Conservation (phyloP, 2,329 filamentous ascomycete species). For the Colletotrichum gigasporum region DNA sequence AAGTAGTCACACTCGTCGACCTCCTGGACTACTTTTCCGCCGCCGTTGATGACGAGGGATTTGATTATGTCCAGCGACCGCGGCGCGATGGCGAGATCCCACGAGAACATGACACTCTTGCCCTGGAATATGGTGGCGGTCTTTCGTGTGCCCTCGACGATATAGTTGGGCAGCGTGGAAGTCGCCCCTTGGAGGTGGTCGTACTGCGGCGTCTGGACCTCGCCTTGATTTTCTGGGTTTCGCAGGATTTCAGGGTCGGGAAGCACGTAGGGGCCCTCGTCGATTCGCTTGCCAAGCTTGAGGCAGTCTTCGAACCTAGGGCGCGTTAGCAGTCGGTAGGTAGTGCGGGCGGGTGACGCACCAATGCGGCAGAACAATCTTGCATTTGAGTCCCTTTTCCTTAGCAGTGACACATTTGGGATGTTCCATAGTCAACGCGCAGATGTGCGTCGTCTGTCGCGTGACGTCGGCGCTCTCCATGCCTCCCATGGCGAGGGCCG, state of each 20-base stretch:
- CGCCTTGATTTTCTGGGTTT: conserved; percentile 63
- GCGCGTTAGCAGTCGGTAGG: conserved; percentile 32
- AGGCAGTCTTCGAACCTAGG: conserved; percentile 94
- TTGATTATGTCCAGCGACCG: conserved; percentile 74
- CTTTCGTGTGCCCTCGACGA: conserved; percentile 53
- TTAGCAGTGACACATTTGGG: conserved; percentile 73
- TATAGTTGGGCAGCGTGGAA: conserved; percentile 54
- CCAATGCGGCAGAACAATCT: conserved; percentile 95
- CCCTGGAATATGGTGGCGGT: conserved; percentile 79
- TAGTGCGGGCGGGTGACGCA: conserved; percentile 42
- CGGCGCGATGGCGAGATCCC: conserved; percentile 76
- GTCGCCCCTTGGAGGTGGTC: conserved; percentile 75
- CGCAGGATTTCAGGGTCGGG: conserved; percentile 87
- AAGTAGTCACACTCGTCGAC: conserved; percentile 82
- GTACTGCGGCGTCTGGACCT: conserved; percentile 65
- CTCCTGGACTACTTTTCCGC: conserved; percentile 72
- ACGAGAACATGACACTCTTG: conserved; percentile 80
- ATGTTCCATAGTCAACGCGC: conserved; percentile 80
- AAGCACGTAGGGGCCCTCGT: conserved; percentile 85
- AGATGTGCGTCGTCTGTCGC: conserved; percentile 85
- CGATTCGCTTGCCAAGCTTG: conserved; percentile 89
- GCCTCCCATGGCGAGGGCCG: conserved; percentile 88
- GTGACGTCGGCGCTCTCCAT: conserved; percentile 78
- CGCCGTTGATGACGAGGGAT: conserved; percentile 75
- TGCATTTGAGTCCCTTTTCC: conserved; percentile 74